Conservation (phyloP, 345 rosid genomes). For the Murraya paniculata region DNA sequence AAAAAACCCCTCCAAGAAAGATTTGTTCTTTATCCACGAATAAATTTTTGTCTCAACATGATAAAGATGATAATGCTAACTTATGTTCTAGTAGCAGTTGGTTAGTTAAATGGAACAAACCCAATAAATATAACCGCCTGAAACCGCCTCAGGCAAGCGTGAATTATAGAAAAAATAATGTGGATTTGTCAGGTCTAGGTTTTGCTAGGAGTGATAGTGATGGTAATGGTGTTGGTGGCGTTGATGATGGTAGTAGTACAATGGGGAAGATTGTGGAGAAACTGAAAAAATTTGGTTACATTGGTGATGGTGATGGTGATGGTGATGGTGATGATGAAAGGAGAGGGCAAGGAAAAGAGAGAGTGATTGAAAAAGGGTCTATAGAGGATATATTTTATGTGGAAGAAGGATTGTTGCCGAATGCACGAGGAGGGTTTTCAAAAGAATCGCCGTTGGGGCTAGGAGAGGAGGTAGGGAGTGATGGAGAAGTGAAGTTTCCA, state of each 20-base stretch:
- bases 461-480: conserved; percentile 34
- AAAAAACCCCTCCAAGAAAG: conserved; percentile 31
- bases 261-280: conserved; percentile 84
- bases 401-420: conserved; percentile 62
- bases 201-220: conserved; percentile 17
- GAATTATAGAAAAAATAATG: conserved; percentile 41
- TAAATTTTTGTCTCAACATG: conserved; percentile 16
- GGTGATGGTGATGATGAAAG: conserved; percentile 20
- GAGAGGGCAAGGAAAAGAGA: conserved; percentile 34
- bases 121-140: conserved; percentile 33
- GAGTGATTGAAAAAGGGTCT: conserved; percentile 68
- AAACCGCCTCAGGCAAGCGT: conserved; percentile 45
- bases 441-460: conserved; percentile 46
- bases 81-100: conserved; percentile 28
- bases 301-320: conserved; percentile 43
- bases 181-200: conserved; percentile 32
- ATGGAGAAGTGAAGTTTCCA: conserved; percentile 64
- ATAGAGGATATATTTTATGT: conserved; percentile 66
- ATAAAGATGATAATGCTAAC: conserved; percentile 10
- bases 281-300: conserved; percentile 64
- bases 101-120: conserved; percentile 59
- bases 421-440: conserved; percentile 57
- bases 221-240: conserved; percentile 11
- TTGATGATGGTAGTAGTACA: conserved; percentile 44
- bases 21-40: conserved; percentile 18